A percentile compares a stretch with the other conserved stretches of the same genome.
Evolutionary conservation across 768 basidiomycete genomes (phyloP).

Genomic region (Tricholoma flavovirens): DNA sequence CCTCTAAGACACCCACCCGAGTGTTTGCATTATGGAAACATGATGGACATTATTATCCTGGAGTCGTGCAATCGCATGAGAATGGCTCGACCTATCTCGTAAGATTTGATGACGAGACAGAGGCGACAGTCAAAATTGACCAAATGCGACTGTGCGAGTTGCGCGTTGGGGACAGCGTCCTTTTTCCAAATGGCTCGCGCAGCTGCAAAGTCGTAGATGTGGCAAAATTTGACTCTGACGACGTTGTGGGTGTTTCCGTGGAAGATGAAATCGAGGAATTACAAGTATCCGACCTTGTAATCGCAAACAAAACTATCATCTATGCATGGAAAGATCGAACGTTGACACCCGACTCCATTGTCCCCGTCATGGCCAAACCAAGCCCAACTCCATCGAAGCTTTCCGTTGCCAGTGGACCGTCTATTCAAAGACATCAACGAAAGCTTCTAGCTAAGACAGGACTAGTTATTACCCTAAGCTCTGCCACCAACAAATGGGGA

Average conservation of each 20-base stretch:
- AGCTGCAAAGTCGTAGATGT: conserved; percentile 30
- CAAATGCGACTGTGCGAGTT: conserved; percentile 51
- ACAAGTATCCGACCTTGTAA: conserved; percentile 34
- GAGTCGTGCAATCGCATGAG: conserved; percentile 38
- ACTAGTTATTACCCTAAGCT: conserved; percentile 58
- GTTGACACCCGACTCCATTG: conserved; percentile 36
- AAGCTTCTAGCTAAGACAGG: conserved; percentile 44
- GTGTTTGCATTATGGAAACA: conserved; percentile 69
- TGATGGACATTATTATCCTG: conserved; percentile 58
- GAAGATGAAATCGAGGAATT: conserved; percentile 34
- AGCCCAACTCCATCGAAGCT: conserved; percentile 45
- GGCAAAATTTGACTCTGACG: conserved; percentile 22
- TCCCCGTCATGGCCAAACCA: conserved; percentile 29
- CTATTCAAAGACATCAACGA: conserved; percentile 26
- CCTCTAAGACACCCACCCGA: conserved; percentile 35
- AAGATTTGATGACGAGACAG: conserved; percentile 62
- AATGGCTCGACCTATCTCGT: conserved; percentile 36
- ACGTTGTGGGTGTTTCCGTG: conserved; percentile 30
- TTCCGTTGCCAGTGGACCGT: conserved; percentile 33
- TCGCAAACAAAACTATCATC: conserved; percentile 46
- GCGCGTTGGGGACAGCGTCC: conserved; percentile 51
- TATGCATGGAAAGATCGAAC: conserved; percentile 50
- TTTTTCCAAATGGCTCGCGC: conserved; percentile 27
- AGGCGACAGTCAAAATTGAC: conserved; percentile 40
- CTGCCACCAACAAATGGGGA: conserved; percentile 29